phyloP scores from a whole-genome alignment of 371 early-diverging fungal genomes.

The Actinomortierella ambigua region DNA sequence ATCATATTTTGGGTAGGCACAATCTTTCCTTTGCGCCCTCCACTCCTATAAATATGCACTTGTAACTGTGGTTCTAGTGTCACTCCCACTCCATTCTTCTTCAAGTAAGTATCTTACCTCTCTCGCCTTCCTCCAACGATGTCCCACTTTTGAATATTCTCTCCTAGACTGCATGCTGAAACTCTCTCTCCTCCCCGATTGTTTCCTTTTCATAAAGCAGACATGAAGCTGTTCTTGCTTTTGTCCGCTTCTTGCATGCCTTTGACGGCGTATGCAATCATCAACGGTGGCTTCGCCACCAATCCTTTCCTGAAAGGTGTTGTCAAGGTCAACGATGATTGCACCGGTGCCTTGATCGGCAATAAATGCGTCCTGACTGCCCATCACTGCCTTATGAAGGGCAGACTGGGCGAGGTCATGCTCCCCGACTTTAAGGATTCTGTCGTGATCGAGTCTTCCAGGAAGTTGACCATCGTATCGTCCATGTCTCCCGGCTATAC shows the following conservation, averaged over 20 bases:
- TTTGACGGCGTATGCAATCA: constrained; percentile 5
- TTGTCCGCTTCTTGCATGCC: constrained; percentile 6
- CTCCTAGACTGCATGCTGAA: too few species aligned
- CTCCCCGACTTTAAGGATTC: constrained; percentile 1
- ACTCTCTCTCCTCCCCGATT: too few species aligned
- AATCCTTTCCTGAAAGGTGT: constrained; percentile 1
- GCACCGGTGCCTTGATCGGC: constrained; percentile 13
- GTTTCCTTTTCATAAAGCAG: too few species aligned
- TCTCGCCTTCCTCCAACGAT: too few species aligned
- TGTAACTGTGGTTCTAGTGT: too few species aligned
- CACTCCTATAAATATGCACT: too few species aligned
- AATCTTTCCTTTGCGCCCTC: too few species aligned
- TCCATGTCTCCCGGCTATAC: constrained; percentile 2
- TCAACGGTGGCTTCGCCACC: constrained; percentile 18
- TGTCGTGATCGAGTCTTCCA: constrained; percentile 10
- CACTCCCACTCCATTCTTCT: too few species aligned
- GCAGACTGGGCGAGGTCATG: constrained; percentile 11
- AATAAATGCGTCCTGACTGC: constrained; percentile 17
- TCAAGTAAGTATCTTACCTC: too few species aligned
- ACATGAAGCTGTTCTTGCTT: too few species aligned
- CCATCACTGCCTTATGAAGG: constrained; percentile 6
- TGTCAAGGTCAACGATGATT: constrained; percentile 15
- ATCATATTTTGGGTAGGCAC: too few species aligned
- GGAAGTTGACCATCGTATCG: not conserved
- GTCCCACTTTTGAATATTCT: too few species aligned